Conservation (phyloP, 768 basidiomycete genomes). For the Lentinus brumalis region DNA sequence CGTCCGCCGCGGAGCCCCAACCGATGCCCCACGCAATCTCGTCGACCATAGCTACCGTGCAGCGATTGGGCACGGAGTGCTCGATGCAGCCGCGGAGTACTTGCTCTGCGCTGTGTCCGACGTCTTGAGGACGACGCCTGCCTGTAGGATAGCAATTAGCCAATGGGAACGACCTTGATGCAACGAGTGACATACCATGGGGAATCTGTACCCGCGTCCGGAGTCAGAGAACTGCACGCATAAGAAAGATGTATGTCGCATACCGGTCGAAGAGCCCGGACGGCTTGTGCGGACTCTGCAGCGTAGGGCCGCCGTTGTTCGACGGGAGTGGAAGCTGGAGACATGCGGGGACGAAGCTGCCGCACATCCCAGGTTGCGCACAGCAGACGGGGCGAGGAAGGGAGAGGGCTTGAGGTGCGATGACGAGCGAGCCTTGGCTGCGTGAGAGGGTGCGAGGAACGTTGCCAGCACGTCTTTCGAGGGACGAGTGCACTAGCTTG, state of each 20-base stretch:
- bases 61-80: conserved; percentile 58
- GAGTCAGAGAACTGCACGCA: conserved; percentile 88
- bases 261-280: conserved; percentile 95
- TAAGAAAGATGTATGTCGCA: conserved; percentile 82
- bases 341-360: conserved; percentile 91
- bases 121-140: conserved; percentile 61
- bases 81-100: conserved; percentile 84
- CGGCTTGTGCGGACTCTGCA: conserved; percentile 79
- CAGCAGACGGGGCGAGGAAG: conserved; percentile 33
- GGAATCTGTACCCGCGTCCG: conserved; percentile 90
- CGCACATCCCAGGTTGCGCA: conserved; percentile 49
- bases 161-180: not conserved
- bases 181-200: conserved; percentile 52
- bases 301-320: conserved; percentile 36
- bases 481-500: conserved; percentile 25
- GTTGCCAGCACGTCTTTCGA: conserved; percentile 21
- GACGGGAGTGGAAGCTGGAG: conserved; percentile 74
- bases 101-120: conserved; percentile 63
- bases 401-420: conserved; percentile 47
- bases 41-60: conserved; percentile 82
- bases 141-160: conserved; percentile 11
- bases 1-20: conserved; percentile 54
- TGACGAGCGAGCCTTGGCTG: conserved; percentile 45
- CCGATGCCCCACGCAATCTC: conserved; percentile 82
- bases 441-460: conserved; percentile 36